phyloP scores from a whole-genome alignment of 371 early-diverging fungal genomes.

The Rhizopus microsporus region DNA sequence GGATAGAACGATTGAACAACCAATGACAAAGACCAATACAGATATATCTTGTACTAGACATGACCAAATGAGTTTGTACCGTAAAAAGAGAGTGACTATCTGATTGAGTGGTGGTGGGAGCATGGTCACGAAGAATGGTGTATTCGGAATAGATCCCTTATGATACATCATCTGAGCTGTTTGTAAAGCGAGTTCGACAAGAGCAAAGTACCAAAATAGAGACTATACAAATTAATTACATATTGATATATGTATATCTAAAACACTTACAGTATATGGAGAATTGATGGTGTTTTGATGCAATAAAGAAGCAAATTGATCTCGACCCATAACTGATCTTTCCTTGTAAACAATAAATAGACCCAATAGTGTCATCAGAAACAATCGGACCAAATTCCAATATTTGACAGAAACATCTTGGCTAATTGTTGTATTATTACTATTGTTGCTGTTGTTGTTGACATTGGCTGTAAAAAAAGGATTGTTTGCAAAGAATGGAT shows the following conservation, averaged over 20 bases:
- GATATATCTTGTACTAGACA: slow-evolving; percentile 57
- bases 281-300: slow-evolving; percentile 6
- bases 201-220: slow-evolving; percentile 67
- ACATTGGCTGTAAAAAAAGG: not conserved
- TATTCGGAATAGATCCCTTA: slow-evolving; percentile 46
- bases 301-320: slow-evolving; percentile 43
- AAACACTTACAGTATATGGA: slow-evolving; percentile 27
- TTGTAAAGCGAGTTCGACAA: slow-evolving; percentile 56
- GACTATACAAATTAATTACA: slow-evolving; percentile 32
- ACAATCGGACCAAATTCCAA: slow-evolving; percentile 58
- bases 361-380: slow-evolving; percentile 48
- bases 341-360: slow-evolving; percentile 52
- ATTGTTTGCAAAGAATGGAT: not conserved
- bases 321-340: slow-evolving; percentile 37
- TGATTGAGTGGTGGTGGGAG: slow-evolving; percentile 58
- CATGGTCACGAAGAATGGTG: slow-evolving; percentile 44
- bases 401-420: slow-evolving; percentile 23
- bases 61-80: slow-evolving; percentile 62
- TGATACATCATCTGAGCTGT: slow-evolving; percentile 55
- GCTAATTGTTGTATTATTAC: slow-evolving; percentile 29
- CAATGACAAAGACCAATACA: slow-evolving; percentile 59
- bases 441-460: slow-evolving; percentile 25
- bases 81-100: slow-evolving; percentile 49
- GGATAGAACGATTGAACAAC: slow-evolving; percentile 42
- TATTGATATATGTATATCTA: not conserved